Percentiles rank a stretch among this genome's conserved stretches.
Conservation (phyloP, 169 alveolate genomes). For the Miamiensis avidus region DNA sequence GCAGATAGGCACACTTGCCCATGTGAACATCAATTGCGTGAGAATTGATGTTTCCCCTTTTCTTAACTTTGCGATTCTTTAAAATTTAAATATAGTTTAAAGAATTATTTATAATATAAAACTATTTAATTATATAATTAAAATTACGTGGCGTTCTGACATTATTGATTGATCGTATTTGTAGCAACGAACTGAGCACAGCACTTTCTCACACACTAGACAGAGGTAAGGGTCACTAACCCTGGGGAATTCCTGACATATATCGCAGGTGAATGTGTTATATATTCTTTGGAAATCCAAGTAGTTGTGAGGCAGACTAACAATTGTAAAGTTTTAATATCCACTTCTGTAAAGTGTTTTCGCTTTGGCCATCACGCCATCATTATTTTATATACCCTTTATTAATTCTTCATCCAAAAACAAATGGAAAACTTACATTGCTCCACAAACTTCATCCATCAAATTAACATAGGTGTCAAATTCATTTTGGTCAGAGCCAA, state of each 20-base stretch:
- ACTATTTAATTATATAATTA: not conserved
- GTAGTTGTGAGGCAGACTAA: slow-evolving; percentile 8
- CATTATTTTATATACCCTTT: not conserved
- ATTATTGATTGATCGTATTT: not conserved
- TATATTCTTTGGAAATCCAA: slow-evolving; percentile 3
- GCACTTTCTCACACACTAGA: slow-evolving; percentile 21
- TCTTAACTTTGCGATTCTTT: not conserved
- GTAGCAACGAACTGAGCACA: slow-evolving; percentile 1
- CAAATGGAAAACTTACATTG: not conserved
- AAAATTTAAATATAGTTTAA: no score
- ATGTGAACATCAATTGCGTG: slow-evolving; percentile 15
- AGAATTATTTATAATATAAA: no score
- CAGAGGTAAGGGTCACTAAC: slow-evolving; percentile 17
- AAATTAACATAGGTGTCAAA: not conserved
- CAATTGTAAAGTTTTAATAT: slow-evolving; percentile 1
- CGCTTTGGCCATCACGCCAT: not conserved
- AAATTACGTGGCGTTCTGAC: not conserved
- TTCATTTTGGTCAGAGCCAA: not conserved
- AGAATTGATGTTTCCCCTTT: slow-evolving; percentile 4
- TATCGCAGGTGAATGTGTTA: not conserved
- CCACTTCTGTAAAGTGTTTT: not conserved
- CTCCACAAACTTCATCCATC: not conserved
- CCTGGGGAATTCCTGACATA: slow-evolving; percentile 12
- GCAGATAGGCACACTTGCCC: slow-evolving; percentile 7
- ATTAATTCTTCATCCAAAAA: not conserved